phyloP scores from a whole-genome alignment of 2,329 filamentous ascomycete genomes.

The Dactylellina drechsleri region DNA sequence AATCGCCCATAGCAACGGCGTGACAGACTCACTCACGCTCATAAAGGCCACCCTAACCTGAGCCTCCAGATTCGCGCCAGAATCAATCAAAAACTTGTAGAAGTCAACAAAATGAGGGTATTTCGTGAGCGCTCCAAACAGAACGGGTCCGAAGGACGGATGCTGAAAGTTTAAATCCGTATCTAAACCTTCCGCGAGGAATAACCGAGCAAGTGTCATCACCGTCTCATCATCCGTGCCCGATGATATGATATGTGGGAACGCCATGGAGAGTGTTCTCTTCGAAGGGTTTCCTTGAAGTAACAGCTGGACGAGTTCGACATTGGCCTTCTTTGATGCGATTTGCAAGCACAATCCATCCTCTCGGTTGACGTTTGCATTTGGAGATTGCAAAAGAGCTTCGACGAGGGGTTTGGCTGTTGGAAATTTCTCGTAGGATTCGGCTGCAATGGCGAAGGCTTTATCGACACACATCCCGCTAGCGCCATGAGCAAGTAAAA shows the following conservation, averaged over 20 bases:
- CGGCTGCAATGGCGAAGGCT: conserved; percentile 36
- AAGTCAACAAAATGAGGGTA: conserved; percentile 45
- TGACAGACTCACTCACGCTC: conserved; percentile 44
- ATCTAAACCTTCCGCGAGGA: conserved; percentile 29
- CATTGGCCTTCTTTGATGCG: conserved; percentile 41
- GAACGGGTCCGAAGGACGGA: conserved; percentile 37
- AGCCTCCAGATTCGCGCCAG: conserved; percentile 32
- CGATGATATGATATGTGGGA: conserved; percentile 45
- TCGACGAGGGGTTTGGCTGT: conserved; percentile 43
- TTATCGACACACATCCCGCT: conserved; percentile 49
- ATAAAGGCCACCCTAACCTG: conserved; percentile 43
- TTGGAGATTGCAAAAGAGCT: conserved; percentile 33
- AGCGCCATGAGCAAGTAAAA: conserved; percentile 31
- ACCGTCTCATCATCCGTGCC: conserved; percentile 41
- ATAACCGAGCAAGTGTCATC: conserved; percentile 25
- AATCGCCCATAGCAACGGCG: conserved; percentile 45
- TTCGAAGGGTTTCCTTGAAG: conserved; percentile 46
- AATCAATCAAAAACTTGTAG: conserved; percentile 32
- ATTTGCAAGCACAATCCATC: conserved; percentile 43
- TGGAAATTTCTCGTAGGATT: conserved; percentile 35
- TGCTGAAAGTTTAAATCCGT: conserved; percentile 52
- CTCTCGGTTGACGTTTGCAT: conserved; percentile 49
- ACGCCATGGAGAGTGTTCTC: conserved; percentile 41
- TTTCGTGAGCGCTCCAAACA: conserved; percentile 44
- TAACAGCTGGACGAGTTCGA: conserved; percentile 32